A percentile compares a stretch with the other conserved stretches of the same genome.
phyloP scores from a whole-genome alignment of 306 rosid genomes.

The Medicago lupulina region DNA sequence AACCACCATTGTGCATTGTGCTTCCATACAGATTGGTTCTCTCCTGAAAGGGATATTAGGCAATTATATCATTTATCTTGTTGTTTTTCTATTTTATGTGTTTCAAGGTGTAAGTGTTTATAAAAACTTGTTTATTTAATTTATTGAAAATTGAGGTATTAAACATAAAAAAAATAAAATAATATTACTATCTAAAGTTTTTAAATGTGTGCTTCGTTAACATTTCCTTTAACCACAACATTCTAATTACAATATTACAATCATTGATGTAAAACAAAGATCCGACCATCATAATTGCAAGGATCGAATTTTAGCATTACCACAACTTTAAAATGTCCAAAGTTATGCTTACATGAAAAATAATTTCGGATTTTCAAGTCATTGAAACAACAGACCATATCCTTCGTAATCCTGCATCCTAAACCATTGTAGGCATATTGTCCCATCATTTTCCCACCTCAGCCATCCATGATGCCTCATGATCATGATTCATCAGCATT shows the following conservation, averaged over 20 bases:
- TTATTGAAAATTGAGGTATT: too few relatives aligned
- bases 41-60: too few relatives aligned
- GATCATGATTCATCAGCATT: slow-evolving; percentile 14
- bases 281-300: slow-evolving; percentile 34
- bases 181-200: too few relatives aligned
- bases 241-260: slow-evolving; percentile 11
- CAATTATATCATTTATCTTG: too few relatives aligned
- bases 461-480: slow-evolving; percentile 36
- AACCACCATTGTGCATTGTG: too few relatives aligned
- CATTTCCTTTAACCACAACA: too few relatives aligned
- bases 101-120: too few relatives aligned
- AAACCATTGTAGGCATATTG: neutral
- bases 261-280: slow-evolving; percentile 37
- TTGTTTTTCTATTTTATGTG: too few relatives aligned
- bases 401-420: slow-evolving; percentile 27
- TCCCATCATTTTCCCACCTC: slow-evolving; percentile 46
- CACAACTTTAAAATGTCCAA: slow-evolving; percentile 36
- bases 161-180: too few relatives aligned
- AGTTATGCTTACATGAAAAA: slow-evolving; percentile 36
- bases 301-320: slow-evolving; percentile 4
- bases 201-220: too few relatives aligned
- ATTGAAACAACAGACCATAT: slow-evolving; percentile 22
- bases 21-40: too few relatives aligned
- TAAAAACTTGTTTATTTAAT: too few relatives aligned
- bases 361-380: slow-evolving; percentile 13